Base-by-base conservation (phyloP, 306 rosid species). In the Dalbergia oliveri region DNA sequence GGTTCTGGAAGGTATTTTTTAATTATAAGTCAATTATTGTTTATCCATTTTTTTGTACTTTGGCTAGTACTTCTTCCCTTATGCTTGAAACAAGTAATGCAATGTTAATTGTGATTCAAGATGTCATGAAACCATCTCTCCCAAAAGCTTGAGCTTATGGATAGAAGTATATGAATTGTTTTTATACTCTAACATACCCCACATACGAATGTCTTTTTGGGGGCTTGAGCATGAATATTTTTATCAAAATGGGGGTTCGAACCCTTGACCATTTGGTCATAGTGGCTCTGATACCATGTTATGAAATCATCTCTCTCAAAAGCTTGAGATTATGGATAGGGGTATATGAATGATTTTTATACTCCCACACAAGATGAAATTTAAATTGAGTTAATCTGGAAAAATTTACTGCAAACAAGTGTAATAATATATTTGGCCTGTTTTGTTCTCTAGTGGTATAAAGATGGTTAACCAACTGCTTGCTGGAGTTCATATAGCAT, bases 401-500 rank as follows among this genome's bases (percentile, higher is more conserved):
- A 44, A 54, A 41, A 19, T 39, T 66, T 37, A 58, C 21, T 65
- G 34, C 15, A 15, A 72, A 14, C 51, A n/a, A 78, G 73, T 39
- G 18, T 51, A 69, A 63, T 53, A 43, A 58, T 41, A 61, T 75
- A 31, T 78, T 73, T 56, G 63, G 71, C 69, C 15, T 78, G 6
- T 76, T 72, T 68, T 86, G 33, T 80, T 83, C 60, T 91, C 77
- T 79, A 94, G 99, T 73, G 94, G 94, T 39, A 76, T 94, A 83
- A 94, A 94, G 93, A 94, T 92, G 99, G 91, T 94, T 35, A 94
- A 94, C 86, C 99, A 94, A 80, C 70, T 94, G 89, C 99, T 94
- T 84, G 97, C 99, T 78, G 99, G 97, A 85, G 97, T 92, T 88
- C 99, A 94, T 74, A 94, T 94, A 77, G 97, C 97, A 65, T 90